These are phyloP conservation scores for Penicillium sp. DNA, from an alignment of 2,329 filamentous ascomycete genomes.

Conservation along the genomic window DNA sequence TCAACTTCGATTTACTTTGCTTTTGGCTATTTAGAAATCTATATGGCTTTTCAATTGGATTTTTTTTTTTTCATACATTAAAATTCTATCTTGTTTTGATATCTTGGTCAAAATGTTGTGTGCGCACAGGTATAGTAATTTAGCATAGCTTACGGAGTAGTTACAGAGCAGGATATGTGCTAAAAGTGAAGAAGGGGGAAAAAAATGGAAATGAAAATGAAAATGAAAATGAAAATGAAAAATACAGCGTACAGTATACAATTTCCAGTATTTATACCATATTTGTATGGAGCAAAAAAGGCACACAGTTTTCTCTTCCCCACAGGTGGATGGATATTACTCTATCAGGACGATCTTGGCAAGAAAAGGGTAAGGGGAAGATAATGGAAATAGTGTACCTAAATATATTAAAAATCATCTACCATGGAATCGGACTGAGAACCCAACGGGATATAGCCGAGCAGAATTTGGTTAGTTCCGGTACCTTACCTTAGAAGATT, in stretches of 20 bases:
- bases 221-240: background rate
- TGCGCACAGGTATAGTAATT: background rate
- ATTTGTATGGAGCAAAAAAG: conserved; percentile 8
- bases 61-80: background rate
- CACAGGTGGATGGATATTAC: conserved; percentile 14
- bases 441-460: conserved; percentile 18
- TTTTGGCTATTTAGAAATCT: background rate
- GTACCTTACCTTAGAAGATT: background rate
- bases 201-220: background rate
- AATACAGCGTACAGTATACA: conserved; percentile 3
- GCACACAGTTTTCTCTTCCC: conserved; percentile 20
- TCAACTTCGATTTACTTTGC: background rate
- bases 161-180: background rate
- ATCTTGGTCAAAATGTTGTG: background rate
- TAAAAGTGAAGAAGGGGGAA: background rate
- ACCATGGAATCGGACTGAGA: conserved; percentile 14
- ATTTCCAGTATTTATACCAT: background rate
- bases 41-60: background rate
- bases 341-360: conserved; percentile 21
- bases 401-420: conserved; percentile 1
- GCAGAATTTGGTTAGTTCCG: conserved; percentile 9
- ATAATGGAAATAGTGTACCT: background rate
- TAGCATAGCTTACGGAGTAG: background rate
- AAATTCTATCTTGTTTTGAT: background rate
- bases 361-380: conserved; percentile 6